Base-by-base conservation (phyloP, 2,329 filamentous ascomycete genomes). In the Apiospora malaysiana region DNA sequence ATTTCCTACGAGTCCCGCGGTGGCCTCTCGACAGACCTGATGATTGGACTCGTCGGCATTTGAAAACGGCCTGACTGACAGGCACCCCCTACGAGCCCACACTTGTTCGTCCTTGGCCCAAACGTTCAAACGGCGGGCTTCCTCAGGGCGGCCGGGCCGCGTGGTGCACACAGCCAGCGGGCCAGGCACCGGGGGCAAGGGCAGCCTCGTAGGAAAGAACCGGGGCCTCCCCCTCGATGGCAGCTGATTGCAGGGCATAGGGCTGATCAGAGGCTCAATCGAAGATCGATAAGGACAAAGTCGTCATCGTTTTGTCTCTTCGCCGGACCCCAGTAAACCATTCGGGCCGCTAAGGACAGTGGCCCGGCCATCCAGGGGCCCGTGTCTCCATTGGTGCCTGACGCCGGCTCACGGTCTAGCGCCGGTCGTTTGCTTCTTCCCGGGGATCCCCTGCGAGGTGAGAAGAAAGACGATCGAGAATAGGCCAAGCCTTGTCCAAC, bases 221-320 rank as follows among this genome's bases (percentile, higher is more conserved):
- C 27, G 56, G 56, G 56, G 18, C 56, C 18, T 63, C 10, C 16
- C 9, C 51, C 25, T 2, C 21, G 51, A 32, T 45, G 16, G 42
- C 42, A 45, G 42, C 42, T 45, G 42, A 45, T 45, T 59, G 51
- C 51, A 23, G 56, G 18, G 37, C 32, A 63, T 63, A 63, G 32
- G 56, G 56, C 56, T 63, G 56, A 63, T 63, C 21, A 63, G 21
- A 63, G 56, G 32, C 56, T 40, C 56, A 40, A 63, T 63, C 56
- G 56, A 40, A 63, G 56, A 63, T 63, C 56, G 56, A 63, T 40
- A 32, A 63, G 45, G 18, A n/a, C 42, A 14, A 45, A 45, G 51
- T 37, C 51, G 51, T 37, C 27, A 59, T 37, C 16, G 51, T 37
- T 63, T 40, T 23, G 4, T 12, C 32, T 63, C 27, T 21, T 21